Conservation (phyloP, 2,329 filamentous ascomycete genomes). For the Mycosphaerella sp. region DNA sequence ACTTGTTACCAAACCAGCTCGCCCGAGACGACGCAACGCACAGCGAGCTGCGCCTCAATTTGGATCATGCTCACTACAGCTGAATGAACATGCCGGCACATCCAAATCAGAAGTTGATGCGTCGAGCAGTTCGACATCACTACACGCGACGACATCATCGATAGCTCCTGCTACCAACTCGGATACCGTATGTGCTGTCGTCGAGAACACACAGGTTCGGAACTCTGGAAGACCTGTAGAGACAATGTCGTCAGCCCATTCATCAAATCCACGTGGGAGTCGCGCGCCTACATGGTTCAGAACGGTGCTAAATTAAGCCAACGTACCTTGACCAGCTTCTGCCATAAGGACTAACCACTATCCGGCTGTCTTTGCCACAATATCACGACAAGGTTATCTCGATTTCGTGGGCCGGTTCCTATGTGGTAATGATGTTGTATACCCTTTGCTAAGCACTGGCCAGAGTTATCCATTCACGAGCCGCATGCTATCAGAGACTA, state of each 20-base stretch:
- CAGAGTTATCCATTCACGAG: no score
- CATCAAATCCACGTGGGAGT: neutral
- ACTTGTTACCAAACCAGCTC: constrained; percentile 9
- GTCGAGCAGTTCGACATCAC: neutral
- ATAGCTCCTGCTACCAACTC: neutral
- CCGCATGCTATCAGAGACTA: no score
- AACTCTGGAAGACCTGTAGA: neutral
- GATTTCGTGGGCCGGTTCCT: no score
- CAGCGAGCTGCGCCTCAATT: neutral
- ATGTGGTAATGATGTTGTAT: no score
- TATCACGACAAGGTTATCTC: no score
- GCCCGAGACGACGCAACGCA: constrained; percentile 6
- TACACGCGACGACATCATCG: neutral
- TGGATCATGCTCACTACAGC: neutral
- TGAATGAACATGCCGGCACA: neutral
- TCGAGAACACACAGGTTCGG: neutral
- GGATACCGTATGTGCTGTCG: neutral
- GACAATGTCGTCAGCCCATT: neutral
- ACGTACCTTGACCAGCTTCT: neutral
- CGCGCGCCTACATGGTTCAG: constrained; percentile 1
- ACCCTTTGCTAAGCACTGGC: no score
- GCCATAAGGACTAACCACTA: neutral
- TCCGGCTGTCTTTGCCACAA: no score
- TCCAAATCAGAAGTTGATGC: no score
- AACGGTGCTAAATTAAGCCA: constrained; percentile 8